A percentile compares a stretch with the other conserved stretches of the same genome.
Conservation (phyloP, 2,329 filamentous ascomycete genomes). For the Rachicladosporium sp. region DNA sequence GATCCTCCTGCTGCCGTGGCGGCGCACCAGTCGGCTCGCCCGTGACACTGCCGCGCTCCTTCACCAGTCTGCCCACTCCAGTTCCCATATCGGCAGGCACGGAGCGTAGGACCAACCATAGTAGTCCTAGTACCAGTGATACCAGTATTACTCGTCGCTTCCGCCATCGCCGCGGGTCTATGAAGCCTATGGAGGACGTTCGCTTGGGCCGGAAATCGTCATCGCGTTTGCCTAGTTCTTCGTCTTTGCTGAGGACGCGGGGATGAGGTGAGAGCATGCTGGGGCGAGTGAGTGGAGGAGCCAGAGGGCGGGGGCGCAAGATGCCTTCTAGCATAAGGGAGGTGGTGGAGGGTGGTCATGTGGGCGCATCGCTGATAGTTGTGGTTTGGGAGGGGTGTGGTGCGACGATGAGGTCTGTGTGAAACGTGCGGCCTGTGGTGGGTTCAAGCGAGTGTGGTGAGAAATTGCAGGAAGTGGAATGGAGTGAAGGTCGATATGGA, state of each 20-base stretch:
- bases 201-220: slow-evolving; percentile 42
- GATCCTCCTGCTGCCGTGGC: slow-evolving; percentile 11
- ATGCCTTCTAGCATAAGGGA: slow-evolving; percentile 5
- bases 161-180: slow-evolving; percentile 27
- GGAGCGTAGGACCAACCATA: slow-evolving; percentile 55
- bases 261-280: slow-evolving; percentile 5
- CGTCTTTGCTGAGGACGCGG: slow-evolving; percentile 32
- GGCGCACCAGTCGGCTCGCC: slow-evolving; percentile 12
- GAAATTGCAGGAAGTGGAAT: too few species aligned
- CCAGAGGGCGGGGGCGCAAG: slow-evolving; percentile 3
- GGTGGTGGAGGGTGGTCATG: background rate
- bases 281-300: slow-evolving; percentile 1
- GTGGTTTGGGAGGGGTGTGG: too few species aligned
- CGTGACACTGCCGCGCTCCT: background rate
- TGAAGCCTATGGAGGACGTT: slow-evolving; percentile 11
- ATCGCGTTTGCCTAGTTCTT: slow-evolving; percentile 54
- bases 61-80: background rate
- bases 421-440: too few species aligned
- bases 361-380: too few species aligned
- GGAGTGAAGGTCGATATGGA: too few species aligned
- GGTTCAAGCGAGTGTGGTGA: too few species aligned
- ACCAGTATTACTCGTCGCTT: slow-evolving; percentile 36
- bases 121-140: slow-evolving; percentile 32
- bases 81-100: slow-evolving; percentile 40
- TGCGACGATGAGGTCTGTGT: too few species aligned